Evolutionary conservation across 2,329 filamentous ascomycete species (phyloP).

Genomic region (Colletotrichum horii): DNA sequence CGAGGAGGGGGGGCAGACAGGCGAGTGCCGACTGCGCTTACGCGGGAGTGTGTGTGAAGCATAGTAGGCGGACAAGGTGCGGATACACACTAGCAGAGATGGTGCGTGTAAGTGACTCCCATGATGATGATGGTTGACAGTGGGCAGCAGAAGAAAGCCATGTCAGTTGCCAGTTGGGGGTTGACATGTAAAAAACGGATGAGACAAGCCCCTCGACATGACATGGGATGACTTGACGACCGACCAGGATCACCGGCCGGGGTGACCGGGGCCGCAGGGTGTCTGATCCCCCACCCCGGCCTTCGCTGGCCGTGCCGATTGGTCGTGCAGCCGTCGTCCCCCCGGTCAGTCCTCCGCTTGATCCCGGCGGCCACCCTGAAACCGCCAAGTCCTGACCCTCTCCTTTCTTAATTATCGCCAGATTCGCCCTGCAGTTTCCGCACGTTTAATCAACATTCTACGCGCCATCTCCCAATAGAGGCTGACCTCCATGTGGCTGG

Average conservation of each 20-base stretch:
- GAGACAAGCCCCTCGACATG: constrained; percentile 9
- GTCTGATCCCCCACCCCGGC: neutral
- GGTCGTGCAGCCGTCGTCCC: neutral
- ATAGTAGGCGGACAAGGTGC: neutral
- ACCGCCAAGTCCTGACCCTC: constrained; percentile 19
- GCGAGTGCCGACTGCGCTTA: constrained; percentile 13
- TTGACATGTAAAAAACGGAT: neutral
- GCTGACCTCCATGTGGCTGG: constrained; percentile 5
- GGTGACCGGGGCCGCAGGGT: neutral
- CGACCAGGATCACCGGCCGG: neutral
- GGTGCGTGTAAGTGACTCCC: neutral
- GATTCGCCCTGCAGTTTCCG: constrained; percentile 8
- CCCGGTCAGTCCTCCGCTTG: neutral
- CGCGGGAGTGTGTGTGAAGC: neutral
- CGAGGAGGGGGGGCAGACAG: neutral
- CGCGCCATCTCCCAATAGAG: constrained; percentile 13
- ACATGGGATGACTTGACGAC: neutral
- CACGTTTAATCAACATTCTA: constrained; percentile 14
- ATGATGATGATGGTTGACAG: neutral
- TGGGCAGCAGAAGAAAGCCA: neutral
- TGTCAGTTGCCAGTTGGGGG: constrained; percentile 1
- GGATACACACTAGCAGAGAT: neutral
- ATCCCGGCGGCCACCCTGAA: constrained; percentile 20
- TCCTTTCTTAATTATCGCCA: constrained; percentile 16
- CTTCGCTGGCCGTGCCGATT: constrained; percentile 19